Conservation (phyloP, 75 land plant species). For the Adiantum capillusveneris region DNA sequence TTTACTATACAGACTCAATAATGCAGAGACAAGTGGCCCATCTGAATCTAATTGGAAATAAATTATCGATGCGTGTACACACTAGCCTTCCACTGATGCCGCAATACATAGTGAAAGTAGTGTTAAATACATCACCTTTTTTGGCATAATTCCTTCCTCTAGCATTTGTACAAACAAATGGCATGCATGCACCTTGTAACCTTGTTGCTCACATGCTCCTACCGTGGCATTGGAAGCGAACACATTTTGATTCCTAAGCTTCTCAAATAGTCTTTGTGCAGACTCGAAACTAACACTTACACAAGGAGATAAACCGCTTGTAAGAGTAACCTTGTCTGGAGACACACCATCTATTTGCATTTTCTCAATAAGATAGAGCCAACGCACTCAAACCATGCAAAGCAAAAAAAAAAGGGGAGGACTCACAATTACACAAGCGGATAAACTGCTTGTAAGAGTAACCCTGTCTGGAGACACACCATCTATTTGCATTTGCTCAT, state of each 20-base stretch:
- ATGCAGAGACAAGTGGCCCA: background rate
- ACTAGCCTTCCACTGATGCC: too few species aligned
- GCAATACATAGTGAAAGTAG: background rate
- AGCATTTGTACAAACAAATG: slow-evolving; percentile 33
- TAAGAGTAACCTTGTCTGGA: too few species aligned
- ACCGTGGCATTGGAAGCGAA: slow-evolving; percentile 53
- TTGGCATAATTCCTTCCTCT: background rate
- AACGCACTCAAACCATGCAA: too few species aligned
- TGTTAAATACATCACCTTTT: background rate
- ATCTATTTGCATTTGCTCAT: slow-evolving; percentile 36
- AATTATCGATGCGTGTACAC: too few species aligned
- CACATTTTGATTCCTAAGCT: slow-evolving; percentile 28
- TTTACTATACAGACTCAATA: slow-evolving; percentile 10
- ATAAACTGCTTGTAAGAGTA: slow-evolving; percentile 8
- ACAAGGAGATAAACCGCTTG: too few species aligned
- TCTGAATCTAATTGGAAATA: background rate
- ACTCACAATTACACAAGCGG: slow-evolving; percentile 11
- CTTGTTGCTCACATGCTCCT: slow-evolving; percentile 21
- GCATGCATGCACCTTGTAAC: slow-evolving; percentile 10
- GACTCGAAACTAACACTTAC: slow-evolving; percentile 5
- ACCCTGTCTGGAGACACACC: slow-evolving; percentile 14
- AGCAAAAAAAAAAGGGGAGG: too few species aligned
- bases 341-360: too few species aligned
- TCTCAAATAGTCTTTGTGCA: slow-evolving; percentile 47
- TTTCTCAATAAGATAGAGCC: too few species aligned